Evolutionary conservation across 176 grass and related monocot species (phyloP), one percentile per base, ranked within the genome.

Genomic region (Microstegium vimineum): DNA sequence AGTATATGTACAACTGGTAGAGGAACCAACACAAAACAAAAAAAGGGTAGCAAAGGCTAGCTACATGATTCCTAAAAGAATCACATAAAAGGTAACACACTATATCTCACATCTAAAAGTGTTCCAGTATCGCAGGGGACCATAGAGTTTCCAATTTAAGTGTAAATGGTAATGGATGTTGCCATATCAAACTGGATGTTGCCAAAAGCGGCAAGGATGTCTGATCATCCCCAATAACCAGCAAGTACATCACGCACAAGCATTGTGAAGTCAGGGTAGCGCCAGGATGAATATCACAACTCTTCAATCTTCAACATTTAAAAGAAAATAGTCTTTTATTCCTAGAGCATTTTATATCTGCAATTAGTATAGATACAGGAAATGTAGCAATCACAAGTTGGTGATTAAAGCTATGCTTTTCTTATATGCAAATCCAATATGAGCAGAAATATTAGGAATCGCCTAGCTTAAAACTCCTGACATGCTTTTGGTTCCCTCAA

Each of bases 401-500:
- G 35, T 20, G 25, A 43, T 20, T 40, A 33, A 77, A 78, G 20
- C 25, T 46, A 56, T 1, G 22, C 18, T 33, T 83, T 63, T 52
- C 31, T 74, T 57, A 74, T 80, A 86, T 54, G 25, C 5, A 80
- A 79, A 80, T 62, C 23, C 32, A 62, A 47, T 30, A 43, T 59
- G 26, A 32, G 30, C 9, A 60, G 49, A 77, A 66, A 17, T 12
- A 69, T 62, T 10, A 60, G 12, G 37, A 28, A 78, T 85, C 27
- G 45, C 27, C 61, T 20, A 73, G 42, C 16, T 30, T 13, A 45
- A 45, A 45, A 14, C 42, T 45, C 16, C 18, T 51, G 1, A 51
- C 49, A 52, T 52, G 49, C 8, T 52, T 52, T 52, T 22, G 49
- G 7, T 54, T 54, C 51, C 51, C 51, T 54, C 7, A 18, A 22